phyloP scores from a whole-genome alignment of 169 alveolate genomes.

The Sarcocystis neurona region DNA sequence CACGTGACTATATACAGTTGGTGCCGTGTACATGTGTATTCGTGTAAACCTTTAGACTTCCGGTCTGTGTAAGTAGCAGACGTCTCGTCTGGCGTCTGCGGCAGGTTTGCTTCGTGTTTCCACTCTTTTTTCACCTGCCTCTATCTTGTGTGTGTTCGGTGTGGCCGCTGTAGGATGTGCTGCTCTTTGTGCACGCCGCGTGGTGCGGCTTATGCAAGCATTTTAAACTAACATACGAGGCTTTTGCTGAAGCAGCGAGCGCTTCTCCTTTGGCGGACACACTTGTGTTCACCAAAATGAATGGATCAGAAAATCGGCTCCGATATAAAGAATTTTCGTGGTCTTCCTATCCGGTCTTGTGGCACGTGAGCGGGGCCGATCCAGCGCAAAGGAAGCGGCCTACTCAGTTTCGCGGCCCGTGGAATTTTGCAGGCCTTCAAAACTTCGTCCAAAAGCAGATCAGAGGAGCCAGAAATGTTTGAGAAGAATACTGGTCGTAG shows the following conservation, averaged over 20 bases:
- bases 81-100: too few relatives aligned
- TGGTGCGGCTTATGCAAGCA: slow-evolving; percentile 97
- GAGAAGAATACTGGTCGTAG: too few relatives aligned
- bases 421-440: slow-evolving; percentile 36
- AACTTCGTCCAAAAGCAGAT: slow-evolving; percentile 39
- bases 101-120: too few relatives aligned
- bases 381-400: slow-evolving; percentile 38
- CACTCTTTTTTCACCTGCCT: too few relatives aligned
- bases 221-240: slow-evolving; percentile 84
- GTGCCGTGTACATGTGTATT: too few relatives aligned
- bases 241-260: slow-evolving; percentile 65
- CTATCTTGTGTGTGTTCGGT: too few relatives aligned
- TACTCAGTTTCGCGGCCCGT: slow-evolving; percentile 30
- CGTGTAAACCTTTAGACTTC: too few relatives aligned
- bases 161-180: slow-evolving; percentile 78
- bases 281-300: slow-evolving; percentile 59
- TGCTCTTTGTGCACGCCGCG: slow-evolving; percentile 95
- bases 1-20: too few relatives aligned
- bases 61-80: too few relatives aligned
- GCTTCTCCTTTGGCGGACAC: slow-evolving; percentile 41
- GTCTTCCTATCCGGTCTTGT: slow-evolving; percentile 54
- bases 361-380: slow-evolving; percentile 51
- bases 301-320: slow-evolving; percentile 54
- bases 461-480: too few relatives aligned
- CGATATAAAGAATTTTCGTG: slow-evolving; percentile 24